These are phyloP conservation scores for bread wheat (Triticum aestivum) DNA, from an alignment of 176 grass and related monocot genomes.

Conservation along the genomic window IWGSC_CS_RefSeq_v2.1 NC_057799.1:597128108-597128607, in stretches of 20 bases:
- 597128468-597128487: conserved; percentile 98
- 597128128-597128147: conserved; percentile 91
- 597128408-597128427: conserved; percentile 91
- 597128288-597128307: not conserved
- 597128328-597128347: not conserved
- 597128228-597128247: not conserved
- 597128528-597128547: conserved; percentile 99
- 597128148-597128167: conserved; percentile 84
- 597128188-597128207: not conserved
- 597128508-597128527: conserved; percentile 97
- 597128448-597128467: conserved; percentile 82
- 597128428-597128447: conserved; percentile 71
- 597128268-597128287: not conserved
- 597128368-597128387: conserved; percentile 2
- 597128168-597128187: not conserved
- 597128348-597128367: not conserved
- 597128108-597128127: conserved; percentile 85
- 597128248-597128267: not conserved
- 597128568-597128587: conserved; percentile 27
- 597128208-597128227: not conserved
- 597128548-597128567: conserved; percentile 98
- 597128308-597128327: conserved; percentile 10
- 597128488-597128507: conserved; percentile 83
- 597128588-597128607: not conserved
- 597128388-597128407: conserved; percentile 18